Percentiles rank a stretch among this genome's conserved stretches.
phyloP scores from a whole-genome alignment of 805 yeast genomes.

The Scheffersomyces coipomensis region DNA sequence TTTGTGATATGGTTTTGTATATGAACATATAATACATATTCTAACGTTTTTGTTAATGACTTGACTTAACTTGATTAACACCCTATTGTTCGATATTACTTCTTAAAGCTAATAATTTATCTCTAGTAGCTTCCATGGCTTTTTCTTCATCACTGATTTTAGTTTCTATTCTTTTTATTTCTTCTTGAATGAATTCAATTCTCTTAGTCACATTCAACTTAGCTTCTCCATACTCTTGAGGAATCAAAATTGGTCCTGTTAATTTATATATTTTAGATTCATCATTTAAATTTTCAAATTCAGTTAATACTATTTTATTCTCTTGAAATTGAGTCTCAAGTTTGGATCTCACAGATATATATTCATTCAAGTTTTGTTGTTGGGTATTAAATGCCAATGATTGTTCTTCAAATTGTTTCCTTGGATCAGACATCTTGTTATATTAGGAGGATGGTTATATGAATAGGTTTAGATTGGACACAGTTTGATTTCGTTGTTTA shows the following conservation, averaged over 20 bases:
- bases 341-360: constrained; percentile 73
- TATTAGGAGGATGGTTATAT: too few species aligned
- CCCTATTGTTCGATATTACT: constrained; percentile 17
- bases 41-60: too few species aligned
- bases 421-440: constrained; percentile 24
- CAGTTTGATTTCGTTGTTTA: too few species aligned
- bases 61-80: too few species aligned
- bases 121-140: constrained; percentile 60
- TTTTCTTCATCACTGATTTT: constrained; percentile 49
- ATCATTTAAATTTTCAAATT: constrained; percentile 63
- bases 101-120: constrained; percentile 49
- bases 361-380: constrained; percentile 49
- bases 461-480: too few species aligned
- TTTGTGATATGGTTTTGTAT: too few species aligned
- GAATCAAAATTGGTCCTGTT: constrained; percentile 88
- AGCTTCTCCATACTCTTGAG: constrained; percentile 85
- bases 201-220: constrained; percentile 81
- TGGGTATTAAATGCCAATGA: constrained; percentile 45
- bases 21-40: too few species aligned
- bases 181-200: constrained; percentile 79
- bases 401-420: constrained; percentile 39
- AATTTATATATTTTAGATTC: constrained; percentile 81
- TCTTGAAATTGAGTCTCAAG: constrained; percentile 95
- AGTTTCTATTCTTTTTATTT: constrained; percentile 72
- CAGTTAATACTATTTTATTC: constrained; percentile 82